Evolutionary conservation across 805 yeast genomes (phyloP).

Genomic region (Myxozyma melibiosi): DNA sequence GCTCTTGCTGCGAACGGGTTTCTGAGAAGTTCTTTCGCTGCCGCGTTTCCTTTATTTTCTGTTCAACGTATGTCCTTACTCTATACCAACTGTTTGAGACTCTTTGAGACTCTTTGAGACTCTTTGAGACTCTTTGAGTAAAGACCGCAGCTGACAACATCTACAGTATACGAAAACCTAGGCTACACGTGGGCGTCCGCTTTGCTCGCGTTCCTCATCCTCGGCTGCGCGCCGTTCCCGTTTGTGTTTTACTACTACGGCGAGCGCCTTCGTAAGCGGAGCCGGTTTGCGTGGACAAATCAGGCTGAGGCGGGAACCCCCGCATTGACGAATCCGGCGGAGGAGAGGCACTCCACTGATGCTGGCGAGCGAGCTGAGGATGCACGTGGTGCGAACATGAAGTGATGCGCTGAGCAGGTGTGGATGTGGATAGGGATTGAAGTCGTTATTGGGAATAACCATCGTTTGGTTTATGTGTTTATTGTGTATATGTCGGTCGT

Average conservation of each 20-base stretch:
- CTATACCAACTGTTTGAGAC: background rate
- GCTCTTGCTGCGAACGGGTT: slow-evolving; percentile 78
- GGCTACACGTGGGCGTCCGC: slow-evolving; percentile 68
- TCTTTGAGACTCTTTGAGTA: background rate
- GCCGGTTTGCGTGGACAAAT: slow-evolving; percentile 26
- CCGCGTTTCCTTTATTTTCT: slow-evolving; percentile 51
- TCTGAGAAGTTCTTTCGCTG: slow-evolving; percentile 51
- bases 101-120: background rate
- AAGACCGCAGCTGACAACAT: slow-evolving; percentile 27
- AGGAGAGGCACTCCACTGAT: background rate
- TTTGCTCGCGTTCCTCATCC: slow-evolving; percentile 26
- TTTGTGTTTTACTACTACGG: slow-evolving; percentile 33
- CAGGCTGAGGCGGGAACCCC: background rate
- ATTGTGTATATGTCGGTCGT: too few species aligned
- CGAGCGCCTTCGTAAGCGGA: slow-evolving; percentile 21
- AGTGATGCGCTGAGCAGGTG: too few species aligned
- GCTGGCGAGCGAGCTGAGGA: too few species aligned
- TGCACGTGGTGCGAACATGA: too few species aligned
- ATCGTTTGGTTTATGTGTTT: too few species aligned
- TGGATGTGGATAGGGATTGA: too few species aligned
- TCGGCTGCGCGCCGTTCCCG: slow-evolving; percentile 33
- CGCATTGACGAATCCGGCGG: background rate
- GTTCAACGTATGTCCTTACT: slow-evolving; percentile 44
- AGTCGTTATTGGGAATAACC: too few species aligned
- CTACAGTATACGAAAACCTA: slow-evolving; percentile 51